Evolutionary conservation across 257 asterid species (phyloP), one percentile per base, ranked within the genome.

Genomic region (Primulina eburnea): DNA sequence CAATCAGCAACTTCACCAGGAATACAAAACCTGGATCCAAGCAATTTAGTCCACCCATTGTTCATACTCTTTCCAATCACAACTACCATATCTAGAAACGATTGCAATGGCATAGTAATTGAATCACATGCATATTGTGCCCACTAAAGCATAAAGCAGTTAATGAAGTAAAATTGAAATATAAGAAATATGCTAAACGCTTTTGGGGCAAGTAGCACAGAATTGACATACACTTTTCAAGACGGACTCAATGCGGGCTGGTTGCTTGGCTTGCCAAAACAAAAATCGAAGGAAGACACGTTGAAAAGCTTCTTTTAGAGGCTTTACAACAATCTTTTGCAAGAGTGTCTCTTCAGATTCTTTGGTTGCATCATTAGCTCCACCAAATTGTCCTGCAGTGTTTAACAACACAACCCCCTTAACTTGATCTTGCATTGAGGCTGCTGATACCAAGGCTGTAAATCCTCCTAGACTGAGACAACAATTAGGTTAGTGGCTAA

Each of bases 241-340:
- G 79, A 92, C 95, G 40, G 97, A 92, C 73, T 90, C 85, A 7
- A 92, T 38, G 32, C 96, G 95, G 66, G 96, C 80, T 63, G 97
- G 98, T 78, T 87, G 94, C 86, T 88, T 92, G 80, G 97, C 95
- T 82, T 92, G 98, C 97, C 98, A 92, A 81, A 92, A 92, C 69
- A 92, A 74, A 64, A 90, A 73, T 21, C 96, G 95, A 24, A 92
- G 98, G 65, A 79, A 68, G 6, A 81, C 81, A 35, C 98, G 98
- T 82, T 92, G 97, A 68, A 92, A 87, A 67, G 64, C 71, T 50
- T 88, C 90, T 78, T 90, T 92, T 56, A 92, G 65, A 26, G 98
- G 98, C 75, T 90, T 87, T 64, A 88, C 8, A 14, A 92, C 33
- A 37, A 62, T 77, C 76, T 81, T 87, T 63, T 92, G 89, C 65